Base-by-base conservation (phyloP, 768 basidiomycete species). In the Agaricus subrufescens region DNA sequence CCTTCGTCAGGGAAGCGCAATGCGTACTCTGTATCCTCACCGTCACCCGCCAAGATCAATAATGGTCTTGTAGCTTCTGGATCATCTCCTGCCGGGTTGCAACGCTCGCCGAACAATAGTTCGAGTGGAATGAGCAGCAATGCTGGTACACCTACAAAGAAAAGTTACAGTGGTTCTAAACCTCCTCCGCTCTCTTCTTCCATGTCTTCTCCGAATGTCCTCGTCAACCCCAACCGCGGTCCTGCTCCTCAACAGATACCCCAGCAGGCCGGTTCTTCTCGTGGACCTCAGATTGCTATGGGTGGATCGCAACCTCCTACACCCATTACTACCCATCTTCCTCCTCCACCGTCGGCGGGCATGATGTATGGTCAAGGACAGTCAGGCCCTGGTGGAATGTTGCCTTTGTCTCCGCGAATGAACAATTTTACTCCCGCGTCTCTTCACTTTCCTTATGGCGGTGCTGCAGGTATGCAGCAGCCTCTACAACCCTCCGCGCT, bases 381-480 rank as follows among this genome's bases (percentile, higher is more conserved):
- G 50, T 62, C 63, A 42, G 54, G 52, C n/a, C 65, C 63, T 25
- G 62, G 66, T 31, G 54, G 57, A 3, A 68, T 71, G 67, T 64
- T 71, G 44, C 67, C 67, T 68, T 70, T 86, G 50, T 84, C 86
- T 30, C 82, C 87, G 4, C 82, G 83, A 37, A 66, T 77, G 27
- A 77, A 78, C 11, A 75, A 62, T 61, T 82, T 77, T 54, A 29
- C 27, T 4, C 46, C 46, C 14, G 27, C 46, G 10, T 15, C 46
- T 46, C 45, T 29, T 23, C 45, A 46, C 10, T 29, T 26, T 46
- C 45, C 45, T 19, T 46, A 12, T 46, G 45, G 45, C 45, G 34
- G 25, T 44, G 25, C 74, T 67, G 56, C 76, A 67, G 58, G 72
- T 45, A 73, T 84, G 65, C 73, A 74, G 49, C 72, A 74, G 19